Evolutionary conservation across 169 alveolate species (phyloP).

Genomic region (Perkinsus marinus): DNA sequence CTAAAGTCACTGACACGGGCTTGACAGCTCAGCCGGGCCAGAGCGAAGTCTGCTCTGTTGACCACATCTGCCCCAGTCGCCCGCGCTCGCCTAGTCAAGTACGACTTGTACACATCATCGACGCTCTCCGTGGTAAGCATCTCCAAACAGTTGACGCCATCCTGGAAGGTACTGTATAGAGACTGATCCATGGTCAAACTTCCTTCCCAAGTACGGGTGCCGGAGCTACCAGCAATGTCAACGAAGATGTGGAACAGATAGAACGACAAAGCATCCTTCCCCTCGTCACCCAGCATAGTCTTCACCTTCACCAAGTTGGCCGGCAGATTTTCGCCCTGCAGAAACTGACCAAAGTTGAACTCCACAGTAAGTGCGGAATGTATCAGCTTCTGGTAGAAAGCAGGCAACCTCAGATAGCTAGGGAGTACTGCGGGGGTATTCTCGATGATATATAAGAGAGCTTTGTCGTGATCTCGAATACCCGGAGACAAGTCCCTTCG

Average conservation of each 20-base stretch:
- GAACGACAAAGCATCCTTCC: neutral
- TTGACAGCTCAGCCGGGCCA: neutral
- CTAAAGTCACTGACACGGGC: neutral
- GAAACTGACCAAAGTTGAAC: slow-evolving; percentile 6
- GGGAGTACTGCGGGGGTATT: neutral
- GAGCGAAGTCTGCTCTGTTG: neutral
- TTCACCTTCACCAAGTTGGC: neutral
- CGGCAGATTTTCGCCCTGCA: slow-evolving; percentile 3
- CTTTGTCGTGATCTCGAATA: neutral
- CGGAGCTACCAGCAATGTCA: neutral
- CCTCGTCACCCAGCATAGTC: neutral
- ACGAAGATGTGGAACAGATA: neutral
- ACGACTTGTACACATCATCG: neutral
- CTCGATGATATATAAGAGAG: neutral
- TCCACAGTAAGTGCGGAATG: neutral
- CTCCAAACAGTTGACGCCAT: neutral
- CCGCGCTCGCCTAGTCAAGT: neutral
- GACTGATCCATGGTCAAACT: neutral
- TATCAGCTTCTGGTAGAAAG: neutral
- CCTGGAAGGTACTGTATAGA: neutral
- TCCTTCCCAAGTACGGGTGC: neutral
- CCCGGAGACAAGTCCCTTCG: slow-evolving; percentile 1
- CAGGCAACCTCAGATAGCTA: neutral
- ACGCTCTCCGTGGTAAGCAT: neutral
- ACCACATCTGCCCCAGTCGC: neutral